Conservation (phyloP, 768 basidiomycete species). For the Phylloporus scabripes region DNA sequence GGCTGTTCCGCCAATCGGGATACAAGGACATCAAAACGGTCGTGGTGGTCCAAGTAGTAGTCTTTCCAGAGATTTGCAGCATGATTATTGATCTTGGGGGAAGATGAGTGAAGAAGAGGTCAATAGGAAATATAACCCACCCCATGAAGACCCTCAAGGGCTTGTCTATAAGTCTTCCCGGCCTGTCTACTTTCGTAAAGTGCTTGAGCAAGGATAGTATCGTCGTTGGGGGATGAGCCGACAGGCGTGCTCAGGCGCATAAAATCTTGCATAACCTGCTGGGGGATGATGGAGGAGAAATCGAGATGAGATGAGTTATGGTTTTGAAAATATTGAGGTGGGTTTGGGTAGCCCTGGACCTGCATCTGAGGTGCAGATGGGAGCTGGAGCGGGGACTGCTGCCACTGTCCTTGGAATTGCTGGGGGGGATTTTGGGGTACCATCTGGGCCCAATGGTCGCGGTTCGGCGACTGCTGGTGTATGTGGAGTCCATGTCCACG, state of each 20-base stretch:
- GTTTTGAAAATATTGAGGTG: constrained; percentile 21
- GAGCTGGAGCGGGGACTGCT: constrained; percentile 31
- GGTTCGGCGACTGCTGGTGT: constrained; percentile 19
- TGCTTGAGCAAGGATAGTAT: constrained; percentile 51
- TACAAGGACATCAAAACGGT: constrained; percentile 45
- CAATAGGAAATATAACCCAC: constrained; percentile 36
- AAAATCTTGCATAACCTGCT: constrained; percentile 54
- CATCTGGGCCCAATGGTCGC: constrained; percentile 22
- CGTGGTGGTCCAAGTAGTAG: constrained; percentile 68
- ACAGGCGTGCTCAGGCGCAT: constrained; percentile 50
- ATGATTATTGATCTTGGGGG: constrained; percentile 38
- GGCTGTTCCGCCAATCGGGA: constrained; percentile 22
- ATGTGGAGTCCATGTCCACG: constrained; percentile 12
- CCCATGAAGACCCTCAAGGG: constrained; percentile 62
- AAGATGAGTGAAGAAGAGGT: constrained; percentile 3
- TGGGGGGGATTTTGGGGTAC: constrained; percentile 25
- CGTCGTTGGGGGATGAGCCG: constrained; percentile 46
- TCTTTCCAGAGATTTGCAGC: constrained; percentile 70
- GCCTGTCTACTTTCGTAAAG: constrained; percentile 34
- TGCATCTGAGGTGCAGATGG: constrained; percentile 30
- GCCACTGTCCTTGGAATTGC: constrained; percentile 28
- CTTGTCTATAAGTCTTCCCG: constrained; percentile 54
- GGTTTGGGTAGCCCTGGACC: constrained; percentile 13
- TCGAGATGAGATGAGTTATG: constrained; percentile 22
- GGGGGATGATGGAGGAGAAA: constrained; percentile 37